Conservation (phyloP, 208 protist genomes). For the Trichomonas gallinae region DNA sequence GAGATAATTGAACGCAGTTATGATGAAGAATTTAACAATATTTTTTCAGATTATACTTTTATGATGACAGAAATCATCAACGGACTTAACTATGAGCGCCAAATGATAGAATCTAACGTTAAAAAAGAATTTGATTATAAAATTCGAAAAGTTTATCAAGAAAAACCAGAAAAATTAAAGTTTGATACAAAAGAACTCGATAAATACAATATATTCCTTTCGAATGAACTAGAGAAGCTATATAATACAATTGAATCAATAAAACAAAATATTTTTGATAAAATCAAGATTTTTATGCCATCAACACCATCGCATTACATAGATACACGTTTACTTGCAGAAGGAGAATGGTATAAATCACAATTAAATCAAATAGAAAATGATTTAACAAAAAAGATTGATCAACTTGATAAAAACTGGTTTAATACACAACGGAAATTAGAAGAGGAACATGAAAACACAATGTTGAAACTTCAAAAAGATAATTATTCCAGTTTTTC, state of each 20-base stretch:
- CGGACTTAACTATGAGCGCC: background rate
- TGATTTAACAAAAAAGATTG: background rate
- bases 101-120: background rate
- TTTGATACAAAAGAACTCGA: background rate
- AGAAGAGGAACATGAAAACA: background rate
- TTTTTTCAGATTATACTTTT: background rate
- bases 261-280: background rate
- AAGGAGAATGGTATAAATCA: background rate
- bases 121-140: background rate
- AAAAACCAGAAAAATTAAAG: background rate
- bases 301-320: background rate
- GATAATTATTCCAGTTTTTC: background rate
- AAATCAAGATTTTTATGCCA: background rate
- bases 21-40: background rate
- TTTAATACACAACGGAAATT: background rate
- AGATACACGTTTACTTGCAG: background rate
- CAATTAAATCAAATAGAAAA: background rate
- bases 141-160: background rate
- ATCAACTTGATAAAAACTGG: background rate
- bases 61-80: background rate
- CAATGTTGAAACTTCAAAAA: background rate
- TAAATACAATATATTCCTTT: background rate
- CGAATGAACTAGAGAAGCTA: background rate
- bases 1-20: background rate
- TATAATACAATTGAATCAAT: background rate